phyloP scores from a whole-genome alignment of 208 protist genomes.

The Trypanosoma vivax region DNA sequence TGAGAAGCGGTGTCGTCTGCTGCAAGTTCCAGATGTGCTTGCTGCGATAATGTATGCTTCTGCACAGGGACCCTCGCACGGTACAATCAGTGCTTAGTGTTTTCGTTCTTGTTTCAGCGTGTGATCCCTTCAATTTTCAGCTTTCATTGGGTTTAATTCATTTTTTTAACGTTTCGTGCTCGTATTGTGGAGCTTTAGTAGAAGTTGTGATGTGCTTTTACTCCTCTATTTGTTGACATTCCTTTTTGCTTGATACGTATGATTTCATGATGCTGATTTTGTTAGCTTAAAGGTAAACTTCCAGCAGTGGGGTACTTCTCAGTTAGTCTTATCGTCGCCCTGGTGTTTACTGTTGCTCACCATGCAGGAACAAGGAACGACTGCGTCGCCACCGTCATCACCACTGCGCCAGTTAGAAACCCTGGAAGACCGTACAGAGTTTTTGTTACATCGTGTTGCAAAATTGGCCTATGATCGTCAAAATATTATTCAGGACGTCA shows the following conservation, averaged over 20 bases:
- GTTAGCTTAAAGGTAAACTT: too few relatives aligned
- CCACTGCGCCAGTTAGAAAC: slow-evolving; percentile 27
- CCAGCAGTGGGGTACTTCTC: too few relatives aligned
- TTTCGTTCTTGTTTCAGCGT: not conserved
- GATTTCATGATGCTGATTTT: too few relatives aligned
- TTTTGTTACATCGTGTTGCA: slow-evolving; percentile 39
- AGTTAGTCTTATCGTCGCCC: too few relatives aligned
- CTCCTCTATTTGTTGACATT: too few relatives aligned
- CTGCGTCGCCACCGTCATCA: not conserved
- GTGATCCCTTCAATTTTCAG: not conserved
- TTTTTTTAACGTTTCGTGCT: too few relatives aligned
- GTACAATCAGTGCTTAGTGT: slow-evolving; percentile 41
- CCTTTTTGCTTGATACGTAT: too few relatives aligned
- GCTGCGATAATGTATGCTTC: slow-evolving; percentile 45
- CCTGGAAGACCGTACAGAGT: slow-evolving; percentile 50
- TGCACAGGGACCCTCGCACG: slow-evolving; percentile 32
- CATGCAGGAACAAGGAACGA: not conserved
- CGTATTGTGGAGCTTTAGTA: too few relatives aligned
- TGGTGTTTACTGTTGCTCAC: not conserved
- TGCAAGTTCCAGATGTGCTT: slow-evolving; percentile 42
- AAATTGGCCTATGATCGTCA: slow-evolving; percentile 46
- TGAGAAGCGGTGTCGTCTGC: slow-evolving; percentile 34
- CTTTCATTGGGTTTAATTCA: too few relatives aligned
- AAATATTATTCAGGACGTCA: slow-evolving; percentile 28
- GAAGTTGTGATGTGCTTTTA: too few relatives aligned